Evolutionary conservation across 2,329 filamentous ascomycete genomes (phyloP).

Genomic region (Alternaria consortialis): DNA sequence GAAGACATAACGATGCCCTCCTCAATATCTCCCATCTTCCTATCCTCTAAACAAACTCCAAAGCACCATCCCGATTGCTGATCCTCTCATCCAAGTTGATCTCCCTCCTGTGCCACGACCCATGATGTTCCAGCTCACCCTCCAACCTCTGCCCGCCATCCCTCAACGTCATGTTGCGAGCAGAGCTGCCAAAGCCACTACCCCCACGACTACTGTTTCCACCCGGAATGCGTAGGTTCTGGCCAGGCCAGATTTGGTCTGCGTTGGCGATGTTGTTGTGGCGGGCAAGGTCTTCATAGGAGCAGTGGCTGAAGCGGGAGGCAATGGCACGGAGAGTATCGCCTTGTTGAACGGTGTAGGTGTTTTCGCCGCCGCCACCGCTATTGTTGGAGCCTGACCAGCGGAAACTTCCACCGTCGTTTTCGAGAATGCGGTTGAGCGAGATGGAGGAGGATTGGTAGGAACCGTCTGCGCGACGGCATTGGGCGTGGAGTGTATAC

Average conservation of each 20-base stretch:
- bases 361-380: conserved; percentile 13
- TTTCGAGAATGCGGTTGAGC: conserved; percentile 34
- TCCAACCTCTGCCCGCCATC: conserved; percentile 36
- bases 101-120: conserved; percentile 30
- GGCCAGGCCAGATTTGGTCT: conserved; percentile 41
- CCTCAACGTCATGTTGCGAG: conserved; percentile 31
- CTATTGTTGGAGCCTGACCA: conserved; percentile 31
- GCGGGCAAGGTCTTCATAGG: conserved; percentile 35
- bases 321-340: conserved; percentile 42
- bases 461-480: conserved; percentile 33
- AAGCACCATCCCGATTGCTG: conserved; percentile 32
- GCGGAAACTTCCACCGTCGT: conserved; percentile 37
- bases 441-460: conserved; percentile 33
- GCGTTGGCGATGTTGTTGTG: conserved; percentile 40
- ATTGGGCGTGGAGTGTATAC: conserved; percentile 39
- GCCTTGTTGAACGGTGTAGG: conserved; percentile 37
- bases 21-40: neutral
- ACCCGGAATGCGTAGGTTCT: conserved; percentile 35
- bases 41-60: conserved; percentile 32
- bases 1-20: neutral
- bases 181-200: conserved; percentile 28
- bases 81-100: conserved; percentile 39
- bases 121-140: conserved; percentile 28
- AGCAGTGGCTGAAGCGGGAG: conserved; percentile 32
- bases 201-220: conserved; percentile 25